Conservation (phyloP, 1,284 basidiomycete genomes). For the Phenoliferia sp. region DNA sequence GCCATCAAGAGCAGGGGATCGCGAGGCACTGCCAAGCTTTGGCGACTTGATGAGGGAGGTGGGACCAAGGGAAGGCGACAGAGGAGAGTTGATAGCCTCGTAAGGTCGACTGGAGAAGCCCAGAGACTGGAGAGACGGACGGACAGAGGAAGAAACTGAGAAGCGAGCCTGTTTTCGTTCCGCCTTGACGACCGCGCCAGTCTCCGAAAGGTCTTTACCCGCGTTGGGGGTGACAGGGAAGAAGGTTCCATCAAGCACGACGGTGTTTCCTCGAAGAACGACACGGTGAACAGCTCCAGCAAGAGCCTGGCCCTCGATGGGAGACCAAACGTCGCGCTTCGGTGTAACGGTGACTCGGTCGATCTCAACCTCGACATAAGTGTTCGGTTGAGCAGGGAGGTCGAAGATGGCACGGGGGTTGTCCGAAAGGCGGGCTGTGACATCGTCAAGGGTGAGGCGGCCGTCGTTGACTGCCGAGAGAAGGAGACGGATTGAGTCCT, state of each 20-base stretch:
- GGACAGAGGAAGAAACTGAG: conserved; percentile 31
- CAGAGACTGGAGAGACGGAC: conserved; percentile 34
- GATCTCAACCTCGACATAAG: conserved; percentile 88
- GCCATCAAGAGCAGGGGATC: conserved; percentile 27
- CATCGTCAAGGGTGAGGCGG: conserved; percentile 75
- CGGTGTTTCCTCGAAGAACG: conserved; percentile 83
- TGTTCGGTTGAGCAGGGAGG: conserved; percentile 76
- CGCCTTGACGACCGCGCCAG: conserved; percentile 44
- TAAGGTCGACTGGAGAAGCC: conserved; percentile 25
- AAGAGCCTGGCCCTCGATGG: conserved; percentile 62
- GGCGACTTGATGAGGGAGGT: conserved; percentile 26
- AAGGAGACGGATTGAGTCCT: conserved; percentile 82
- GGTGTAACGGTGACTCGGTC: conserved; percentile 58
- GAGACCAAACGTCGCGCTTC: conserved; percentile 66
- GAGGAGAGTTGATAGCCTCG: conserved; percentile 34
- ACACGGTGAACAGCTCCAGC: conserved; percentile 84
- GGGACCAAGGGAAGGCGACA: conserved; percentile 35
- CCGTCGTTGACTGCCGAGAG: conserved; percentile 80
- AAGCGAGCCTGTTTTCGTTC: conserved; percentile 37
- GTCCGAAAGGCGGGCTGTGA: conserved; percentile 74
- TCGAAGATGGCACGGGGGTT: conserved; percentile 91
- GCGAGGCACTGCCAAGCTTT: conserved; percentile 18
- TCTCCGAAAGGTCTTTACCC: conserved; percentile 70
- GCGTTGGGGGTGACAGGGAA: conserved; percentile 55
- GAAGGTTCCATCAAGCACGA: conserved; percentile 78